These are phyloP conservation scores for Emydomyces testavorans DNA, from an alignment of 2,329 filamentous ascomycete genomes.

Conservation along the genomic window DNA sequence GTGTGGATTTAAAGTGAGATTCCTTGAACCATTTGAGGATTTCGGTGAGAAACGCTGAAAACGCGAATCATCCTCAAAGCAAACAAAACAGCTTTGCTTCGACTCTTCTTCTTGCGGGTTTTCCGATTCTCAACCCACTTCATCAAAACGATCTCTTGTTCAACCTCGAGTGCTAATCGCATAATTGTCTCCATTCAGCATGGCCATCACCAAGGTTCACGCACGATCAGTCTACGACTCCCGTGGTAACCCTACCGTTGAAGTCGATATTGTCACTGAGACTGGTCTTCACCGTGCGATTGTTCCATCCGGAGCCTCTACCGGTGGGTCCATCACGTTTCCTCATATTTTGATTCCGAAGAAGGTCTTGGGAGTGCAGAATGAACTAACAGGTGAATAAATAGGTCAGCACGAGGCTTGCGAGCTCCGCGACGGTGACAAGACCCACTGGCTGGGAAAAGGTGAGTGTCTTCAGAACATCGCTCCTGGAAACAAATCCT, in stretches of 20 bases:
- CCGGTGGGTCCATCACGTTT: conserved; percentile 48
- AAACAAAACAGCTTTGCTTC: background rate
- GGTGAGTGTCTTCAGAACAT: conserved; percentile 38
- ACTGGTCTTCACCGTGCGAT: conserved; percentile 95
- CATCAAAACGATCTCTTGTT: background rate
- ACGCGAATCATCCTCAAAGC: background rate
- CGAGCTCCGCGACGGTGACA: conserved; percentile 84
- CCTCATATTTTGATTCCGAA: background rate
- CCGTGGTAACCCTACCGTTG: conserved; percentile 93
- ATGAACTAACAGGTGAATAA: conserved; percentile 20
- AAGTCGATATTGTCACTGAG: conserved; percentile 94
- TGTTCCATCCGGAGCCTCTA: conserved; percentile 92
- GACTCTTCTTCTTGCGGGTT: background rate
- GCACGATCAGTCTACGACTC: conserved; percentile 97
- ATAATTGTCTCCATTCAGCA: conserved; percentile 31
- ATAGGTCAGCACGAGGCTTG: conserved; percentile 79
- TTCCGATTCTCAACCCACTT: too few species aligned
- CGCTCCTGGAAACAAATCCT: background rate
- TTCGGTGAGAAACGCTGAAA: conserved; percentile 1
- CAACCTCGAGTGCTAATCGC: conserved; percentile 4
- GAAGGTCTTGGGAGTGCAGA: background rate
- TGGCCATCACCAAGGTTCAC: conserved; percentile 85
- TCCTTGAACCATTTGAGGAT: background rate
- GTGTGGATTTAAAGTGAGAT: background rate
- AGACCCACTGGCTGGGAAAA: conserved; percentile 75